Conservation (phyloP, 495 filamentous ascomycete genomes). For the Ascodesmis nigricans region DNA sequence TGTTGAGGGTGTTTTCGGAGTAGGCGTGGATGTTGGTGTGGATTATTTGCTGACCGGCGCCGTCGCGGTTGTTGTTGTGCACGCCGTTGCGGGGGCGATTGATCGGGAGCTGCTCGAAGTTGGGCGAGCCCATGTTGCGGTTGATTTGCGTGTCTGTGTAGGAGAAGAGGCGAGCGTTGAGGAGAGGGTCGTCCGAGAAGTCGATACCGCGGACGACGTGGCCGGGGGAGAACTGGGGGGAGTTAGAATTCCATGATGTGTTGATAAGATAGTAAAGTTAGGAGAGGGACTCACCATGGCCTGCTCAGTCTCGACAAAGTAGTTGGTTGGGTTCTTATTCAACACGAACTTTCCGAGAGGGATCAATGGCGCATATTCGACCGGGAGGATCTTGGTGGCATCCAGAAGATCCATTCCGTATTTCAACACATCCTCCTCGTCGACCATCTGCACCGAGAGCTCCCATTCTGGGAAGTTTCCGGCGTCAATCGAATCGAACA, state of each 20-base stretch:
- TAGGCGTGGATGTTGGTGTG: constrained; percentile 34
- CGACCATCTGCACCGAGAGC: constrained; percentile 51
- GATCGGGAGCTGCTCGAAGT: constrained; percentile 57
- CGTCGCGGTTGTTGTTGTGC: constrained; percentile 58
- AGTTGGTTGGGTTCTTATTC: constrained; percentile 50
- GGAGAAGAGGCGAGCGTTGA: constrained; percentile 52
- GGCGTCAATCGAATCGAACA: constrained; percentile 46
- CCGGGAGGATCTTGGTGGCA: constrained; percentile 54
- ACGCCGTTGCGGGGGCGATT: constrained; percentile 41
- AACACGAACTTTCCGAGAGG: constrained; percentile 44
- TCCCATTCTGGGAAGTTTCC: constrained; percentile 51
- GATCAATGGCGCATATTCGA: constrained; percentile 46
- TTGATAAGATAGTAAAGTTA: background rate
- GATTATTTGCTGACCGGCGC: constrained; percentile 32
- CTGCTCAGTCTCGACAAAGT: constrained; percentile 62
- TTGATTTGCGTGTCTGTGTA: constrained; percentile 62
- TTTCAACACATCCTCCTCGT: constrained; percentile 40
- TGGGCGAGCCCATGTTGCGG: constrained; percentile 41
- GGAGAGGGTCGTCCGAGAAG: constrained; percentile 50
- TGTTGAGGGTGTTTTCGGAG: constrained; percentile 45
- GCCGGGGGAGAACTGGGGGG: constrained; percentile 30
- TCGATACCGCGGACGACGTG: constrained; percentile 50
- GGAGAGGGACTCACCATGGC: constrained; percentile 31
- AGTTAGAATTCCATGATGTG: background rate
- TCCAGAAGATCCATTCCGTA: constrained; percentile 55